Base-by-base conservation (phyloP, 768 basidiomycete species). In the Austroboletus festivus region DNA sequence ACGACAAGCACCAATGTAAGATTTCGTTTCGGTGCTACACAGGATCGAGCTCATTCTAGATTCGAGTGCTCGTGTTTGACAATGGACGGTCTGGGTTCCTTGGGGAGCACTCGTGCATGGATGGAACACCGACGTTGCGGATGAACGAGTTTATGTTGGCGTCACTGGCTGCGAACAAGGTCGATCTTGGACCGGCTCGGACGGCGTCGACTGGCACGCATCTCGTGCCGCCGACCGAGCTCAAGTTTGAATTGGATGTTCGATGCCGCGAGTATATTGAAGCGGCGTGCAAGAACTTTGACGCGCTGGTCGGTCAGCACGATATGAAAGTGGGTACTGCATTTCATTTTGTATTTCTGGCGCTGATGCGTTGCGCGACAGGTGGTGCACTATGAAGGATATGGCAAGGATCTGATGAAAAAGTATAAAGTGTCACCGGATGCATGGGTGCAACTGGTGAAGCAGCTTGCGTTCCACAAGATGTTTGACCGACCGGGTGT, bases 381-480 rank as follows among this genome's bases (percentile, higher is more conserved):
- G 77, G 87, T 90, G 21, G 72, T 91, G 38, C 85, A 93, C 61
- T 93, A 91, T 57, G 82, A 86, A 59, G 87, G 82, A 5, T 96
- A 93, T 65, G 96, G 96, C 51, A 95, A 95, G 71, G 74, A 80
- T 56, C 68, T 79, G 56, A 89, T 93, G 72, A 97, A 96, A 73
- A 76, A 73, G 48, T 80, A 79, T 77, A 85, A 85, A 60, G 74
- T 81, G 40, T 93, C 89, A 1, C 96, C 95, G 0, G 96, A 99
- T 61, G 93, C 94, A 22, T 93, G 93, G 84, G 89, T 79, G 16
- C 96, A 99, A 71, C 77, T 98, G 46, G 84, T 94, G 57, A 97
- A 94, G 73, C 95, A 97, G 69, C 84, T 97, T 40, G 95, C 94
- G 19, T 97, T 90, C 74, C 82, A 87, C 67, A 93, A 94, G 71